A percentile compares a stretch with the other conserved stretches of the same genome.
Evolutionary conservation across 1,139 yeast species (phyloP).

Genomic region (Kodamaea ohmeri): DNA sequence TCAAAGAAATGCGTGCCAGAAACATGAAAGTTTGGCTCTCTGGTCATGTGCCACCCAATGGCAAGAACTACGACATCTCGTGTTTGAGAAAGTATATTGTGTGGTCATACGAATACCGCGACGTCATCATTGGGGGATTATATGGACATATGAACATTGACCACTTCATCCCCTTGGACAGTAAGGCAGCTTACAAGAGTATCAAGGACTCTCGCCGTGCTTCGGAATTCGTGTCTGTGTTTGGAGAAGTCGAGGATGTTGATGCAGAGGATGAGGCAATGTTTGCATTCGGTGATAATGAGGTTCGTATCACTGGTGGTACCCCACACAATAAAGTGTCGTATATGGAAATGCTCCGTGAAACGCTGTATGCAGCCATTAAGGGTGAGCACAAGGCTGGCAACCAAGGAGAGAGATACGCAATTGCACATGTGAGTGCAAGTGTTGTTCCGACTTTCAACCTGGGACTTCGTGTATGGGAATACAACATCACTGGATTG

Average conservation of each 20-base stretch:
- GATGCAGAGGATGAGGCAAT: constrained; percentile 13
- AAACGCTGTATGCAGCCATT: constrained; percentile 46
- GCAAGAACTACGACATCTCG: constrained; percentile 67
- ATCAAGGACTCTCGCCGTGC: constrained; percentile 20
- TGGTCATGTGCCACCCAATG: constrained; percentile 87
- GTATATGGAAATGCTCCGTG: constrained; percentile 58
- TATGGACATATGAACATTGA: constrained; percentile 90
- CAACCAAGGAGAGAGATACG: constrained; percentile 52
- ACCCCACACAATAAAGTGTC: constrained; percentile 61
- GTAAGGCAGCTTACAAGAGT: constrained; percentile 62
- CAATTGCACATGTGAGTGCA: constrained; percentile 67
- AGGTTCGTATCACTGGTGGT: constrained; percentile 48
- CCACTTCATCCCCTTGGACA: constrained; percentile 76
- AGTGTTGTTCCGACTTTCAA: constrained; percentile 85
- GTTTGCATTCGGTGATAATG: constrained; percentile 15
- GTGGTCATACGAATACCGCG: constrained; percentile 81
- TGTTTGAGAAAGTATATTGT: constrained; percentile 72
- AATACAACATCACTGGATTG: constrained; percentile 62
- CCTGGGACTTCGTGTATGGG: constrained; percentile 83
- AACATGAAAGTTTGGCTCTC: constrained; percentile 81
- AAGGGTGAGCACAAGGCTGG: constrained; percentile 48
- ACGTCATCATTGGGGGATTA: constrained; percentile 75
- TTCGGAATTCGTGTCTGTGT: constrained; percentile 6
- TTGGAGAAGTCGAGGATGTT: constrained; percentile 11
- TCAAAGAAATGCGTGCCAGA: constrained; percentile 70